phyloP scores from a whole-genome alignment of 176 grass and related monocot genomes.

The Poa annua region DNA sequence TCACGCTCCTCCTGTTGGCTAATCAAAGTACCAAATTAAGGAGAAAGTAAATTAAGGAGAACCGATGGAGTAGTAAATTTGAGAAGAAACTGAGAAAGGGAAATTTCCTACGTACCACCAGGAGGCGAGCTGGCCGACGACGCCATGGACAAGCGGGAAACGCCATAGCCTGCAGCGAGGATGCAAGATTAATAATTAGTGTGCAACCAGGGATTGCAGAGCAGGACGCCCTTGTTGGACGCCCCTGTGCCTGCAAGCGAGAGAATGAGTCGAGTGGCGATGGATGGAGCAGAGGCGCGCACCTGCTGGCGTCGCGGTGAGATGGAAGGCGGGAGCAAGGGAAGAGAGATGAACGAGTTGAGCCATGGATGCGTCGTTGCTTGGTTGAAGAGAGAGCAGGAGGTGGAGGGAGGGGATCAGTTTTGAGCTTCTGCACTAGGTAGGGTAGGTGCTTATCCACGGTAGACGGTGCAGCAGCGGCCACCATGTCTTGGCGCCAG shows the following conservation, averaged over 20 bases:
- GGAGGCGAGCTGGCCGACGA: conserved; percentile 29
- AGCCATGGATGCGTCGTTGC: conserved; percentile 21
- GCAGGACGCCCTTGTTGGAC: no score
- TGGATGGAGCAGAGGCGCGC: no score
- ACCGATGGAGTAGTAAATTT: no score
- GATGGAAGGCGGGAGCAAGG: neutral
- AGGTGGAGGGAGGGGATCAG: neutral
- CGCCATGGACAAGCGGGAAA: conserved; percentile 7
- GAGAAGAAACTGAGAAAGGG: no score
- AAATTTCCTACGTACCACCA: no score
- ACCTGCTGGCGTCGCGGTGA: neutral
- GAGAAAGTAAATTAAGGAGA: no score
- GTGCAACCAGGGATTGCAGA: no score
- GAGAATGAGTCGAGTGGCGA: no score
- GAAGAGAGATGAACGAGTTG: conserved; percentile 33
- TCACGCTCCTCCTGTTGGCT: conserved; percentile 28
- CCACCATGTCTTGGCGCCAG: no score
- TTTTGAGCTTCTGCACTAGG: conserved; percentile 3
- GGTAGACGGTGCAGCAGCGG: no score
- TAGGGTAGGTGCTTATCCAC: conserved; percentile 29
- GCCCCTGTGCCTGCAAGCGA: no score
- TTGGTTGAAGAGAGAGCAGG: neutral
- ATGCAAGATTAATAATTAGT: no score
- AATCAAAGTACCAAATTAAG: neutral
- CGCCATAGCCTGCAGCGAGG: conserved; percentile 18